Evolutionary conservation across 2,329 filamentous ascomycete genomes (phyloP), one percentile per base, ranked within the genome.

Genomic region (Pseudocercospora pini-densiflorae): DNA sequence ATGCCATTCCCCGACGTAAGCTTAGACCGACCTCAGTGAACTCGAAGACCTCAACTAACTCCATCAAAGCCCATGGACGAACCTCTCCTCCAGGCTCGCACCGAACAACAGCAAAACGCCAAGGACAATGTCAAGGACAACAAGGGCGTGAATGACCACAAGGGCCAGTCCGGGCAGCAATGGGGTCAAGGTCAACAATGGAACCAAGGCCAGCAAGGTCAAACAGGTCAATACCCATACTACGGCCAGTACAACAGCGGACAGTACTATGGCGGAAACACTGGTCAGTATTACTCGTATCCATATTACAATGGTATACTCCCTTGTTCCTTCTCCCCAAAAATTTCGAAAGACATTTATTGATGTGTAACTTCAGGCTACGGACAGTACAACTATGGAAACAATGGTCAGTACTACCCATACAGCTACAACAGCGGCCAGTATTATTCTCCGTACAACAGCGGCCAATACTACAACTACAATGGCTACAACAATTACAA

Each of bases 321-420:
- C 40, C 40, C n/a, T n/a, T 43, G 14, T 43, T 43, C 40, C 40
- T 43, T 19, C 40, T 19, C 14, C 7, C n/a, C 40, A 19, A 19
- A 1, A 19, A 43, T 1, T 43, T 7, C 2, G n/a, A 3, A 16
- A 16, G 5, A 36, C 8, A 8, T 19, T 6, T 19, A 5, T 9
- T 43, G 6, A 43, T 16, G 16, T 5, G 1, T 2, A 7, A 2
- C 6, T 19, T 1, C 14, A 43, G 51, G 51, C 1, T 29, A 55
- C 24, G 51, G 51, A 14, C 51, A 55, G 51, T 33, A 55, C 27
- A 21, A 23, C 49, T 54, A 54, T 16, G 49, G 49, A 24, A 54
- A 54, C 27, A 55, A 27, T 27, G 51, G 51, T n/a, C 51, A 55
- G 27, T 55, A 55, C 24, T 55, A 55, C n/a, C 23, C 23, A 31